These are phyloP conservation scores for Pseudohalonectria lignicola DNA, from an alignment of 2,329 filamentous ascomycete genomes.

Conservation along the genomic window DNA sequence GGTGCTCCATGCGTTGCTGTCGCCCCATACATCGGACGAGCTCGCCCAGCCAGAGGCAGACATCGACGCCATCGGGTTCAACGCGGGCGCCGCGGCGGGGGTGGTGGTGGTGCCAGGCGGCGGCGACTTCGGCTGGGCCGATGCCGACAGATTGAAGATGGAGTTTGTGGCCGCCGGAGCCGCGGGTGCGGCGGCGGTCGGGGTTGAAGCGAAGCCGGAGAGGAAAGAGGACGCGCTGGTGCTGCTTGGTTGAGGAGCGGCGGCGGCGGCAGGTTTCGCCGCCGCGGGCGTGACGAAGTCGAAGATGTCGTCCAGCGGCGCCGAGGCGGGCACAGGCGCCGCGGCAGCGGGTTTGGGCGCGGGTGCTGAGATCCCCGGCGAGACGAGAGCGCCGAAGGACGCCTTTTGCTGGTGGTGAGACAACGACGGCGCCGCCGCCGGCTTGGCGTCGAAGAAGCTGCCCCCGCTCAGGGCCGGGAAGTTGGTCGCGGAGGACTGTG, in stretches of 20 bases:
- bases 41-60: conserved; percentile 22
- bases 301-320: conserved; percentile 69
- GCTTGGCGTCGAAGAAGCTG: conserved; percentile 70
- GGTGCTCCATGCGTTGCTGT: conserved; percentile 74
- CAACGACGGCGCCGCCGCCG: conserved; percentile 35
- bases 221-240: too few species aligned
- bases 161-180: conserved; percentile 39
- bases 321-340: conserved; percentile 32
- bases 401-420: conserved; percentile 37
- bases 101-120: not conserved
- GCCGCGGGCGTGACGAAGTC: conserved; percentile 53
- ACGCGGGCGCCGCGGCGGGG: conserved; percentile 27
- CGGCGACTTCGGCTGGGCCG: conserved; percentile 25
- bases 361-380: conserved; percentile 23
- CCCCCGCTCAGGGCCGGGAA: conserved; percentile 56
- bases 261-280: conserved; percentile 32
- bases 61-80: conserved; percentile 23
- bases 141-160: conserved; percentile 70
- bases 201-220: too few species aligned
- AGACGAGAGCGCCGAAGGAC: conserved; percentile 50
- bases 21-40: conserved; percentile 70
- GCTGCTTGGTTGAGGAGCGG: conserved; percentile 27
- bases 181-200: conserved; percentile 25
- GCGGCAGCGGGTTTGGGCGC: conserved; percentile 18
- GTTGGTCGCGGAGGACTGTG: conserved; percentile 24